Conservation (phyloP, 441 rosid genomes). For the Macaranga tanarius region DNA sequence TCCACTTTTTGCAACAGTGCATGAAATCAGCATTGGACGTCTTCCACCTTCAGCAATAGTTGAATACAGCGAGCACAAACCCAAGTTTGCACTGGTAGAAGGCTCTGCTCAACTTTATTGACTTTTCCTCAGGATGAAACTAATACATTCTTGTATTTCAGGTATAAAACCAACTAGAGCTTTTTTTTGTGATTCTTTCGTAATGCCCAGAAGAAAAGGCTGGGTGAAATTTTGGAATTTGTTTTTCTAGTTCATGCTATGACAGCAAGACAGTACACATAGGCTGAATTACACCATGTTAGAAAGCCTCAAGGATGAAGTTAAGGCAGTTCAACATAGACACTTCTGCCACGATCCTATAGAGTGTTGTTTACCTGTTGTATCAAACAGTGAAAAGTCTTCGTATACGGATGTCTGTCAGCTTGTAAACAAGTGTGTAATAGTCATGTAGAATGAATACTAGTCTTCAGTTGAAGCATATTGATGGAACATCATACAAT, state of each 20-base stretch:
- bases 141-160: constrained; percentile 7
- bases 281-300: constrained; percentile 13
- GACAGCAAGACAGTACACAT: constrained; percentile 13
- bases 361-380: constrained; percentile 7
- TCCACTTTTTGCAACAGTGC: constrained; percentile 86
- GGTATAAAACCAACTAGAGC: constrained; percentile 8
- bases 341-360: not conserved
- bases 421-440: constrained; percentile 31
- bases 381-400: not conserved
- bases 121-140: constrained; percentile 21
- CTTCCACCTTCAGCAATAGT: constrained; percentile 90
- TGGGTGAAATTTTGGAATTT: constrained; percentile 5
- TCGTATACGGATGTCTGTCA: not conserved
- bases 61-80: constrained; percentile 70
- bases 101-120: constrained; percentile 34
- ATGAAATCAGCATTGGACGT: constrained; percentile 65
- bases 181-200: constrained; percentile 15
- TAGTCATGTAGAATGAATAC: constrained; percentile 5
- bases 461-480: constrained; percentile 1
- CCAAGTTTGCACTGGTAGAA: constrained; percentile 40
- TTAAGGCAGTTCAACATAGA: constrained; percentile 14
- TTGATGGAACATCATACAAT: not conserved
- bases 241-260: constrained; percentile 13
- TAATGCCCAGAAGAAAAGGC: constrained; percentile 11
- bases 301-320: constrained; percentile 17